These are phyloP conservation scores for Durotheca rogersii DNA, from an alignment of 495 filamentous ascomycete species.

Conservation along the genomic window DNA sequence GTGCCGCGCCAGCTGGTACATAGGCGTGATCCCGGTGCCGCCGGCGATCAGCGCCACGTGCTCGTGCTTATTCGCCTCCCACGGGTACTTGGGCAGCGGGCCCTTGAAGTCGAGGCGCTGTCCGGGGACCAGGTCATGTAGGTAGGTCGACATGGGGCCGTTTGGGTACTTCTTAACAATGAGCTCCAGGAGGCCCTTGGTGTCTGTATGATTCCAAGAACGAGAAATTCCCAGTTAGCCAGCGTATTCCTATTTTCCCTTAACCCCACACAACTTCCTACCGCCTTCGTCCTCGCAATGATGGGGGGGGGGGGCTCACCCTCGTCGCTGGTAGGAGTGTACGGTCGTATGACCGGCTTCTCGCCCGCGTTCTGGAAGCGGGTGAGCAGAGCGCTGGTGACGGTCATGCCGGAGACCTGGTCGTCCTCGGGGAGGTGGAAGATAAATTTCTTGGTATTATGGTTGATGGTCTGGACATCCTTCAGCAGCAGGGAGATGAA, in stretches of 20 bases:
- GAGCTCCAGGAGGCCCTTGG: conserved; percentile 79
- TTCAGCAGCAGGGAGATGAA: conserved; percentile 79
- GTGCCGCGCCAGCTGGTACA: conserved; percentile 78
- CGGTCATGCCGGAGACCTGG: conserved; percentile 72
- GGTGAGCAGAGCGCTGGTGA: conserved; percentile 83
- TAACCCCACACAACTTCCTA: neutral
- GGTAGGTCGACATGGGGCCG: conserved; percentile 86
- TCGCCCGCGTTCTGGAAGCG: conserved; percentile 79
- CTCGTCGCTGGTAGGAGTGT: conserved; percentile 89
- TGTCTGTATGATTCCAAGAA: no score
- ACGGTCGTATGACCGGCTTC: conserved; percentile 85
- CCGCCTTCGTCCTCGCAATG: neutral
- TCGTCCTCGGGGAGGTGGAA: conserved; percentile 83
- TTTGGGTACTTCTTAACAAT: conserved; percentile 86
- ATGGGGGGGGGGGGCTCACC: conserved; percentile 47
- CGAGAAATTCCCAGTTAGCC: conserved; percentile 19
- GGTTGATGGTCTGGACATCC: conserved; percentile 72
- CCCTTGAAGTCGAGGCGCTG: conserved; percentile 89
- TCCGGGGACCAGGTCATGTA: conserved; percentile 78
- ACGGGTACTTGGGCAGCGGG: conserved; percentile 90
- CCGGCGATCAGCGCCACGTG: conserved; percentile 92
- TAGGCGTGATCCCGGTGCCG: conserved; percentile 92
- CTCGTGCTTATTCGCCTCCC: conserved; percentile 89
- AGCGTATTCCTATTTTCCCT: neutral
- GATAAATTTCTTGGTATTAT: conserved; percentile 86